Conservation (phyloP, 345 rosid genomes). For the Linum lewisii region DNA sequence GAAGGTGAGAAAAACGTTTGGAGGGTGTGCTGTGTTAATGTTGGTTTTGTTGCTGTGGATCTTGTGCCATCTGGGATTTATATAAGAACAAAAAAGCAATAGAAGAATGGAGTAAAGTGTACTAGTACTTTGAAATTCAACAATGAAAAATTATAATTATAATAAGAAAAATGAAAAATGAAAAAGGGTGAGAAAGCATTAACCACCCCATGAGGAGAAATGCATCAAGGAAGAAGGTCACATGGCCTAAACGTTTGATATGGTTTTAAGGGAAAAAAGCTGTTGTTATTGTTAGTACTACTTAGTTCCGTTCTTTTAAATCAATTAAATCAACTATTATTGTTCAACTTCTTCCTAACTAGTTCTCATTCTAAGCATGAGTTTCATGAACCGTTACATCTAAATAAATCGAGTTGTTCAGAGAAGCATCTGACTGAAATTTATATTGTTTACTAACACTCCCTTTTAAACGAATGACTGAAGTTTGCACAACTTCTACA, state of each 20-base stretch:
- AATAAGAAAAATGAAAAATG: slow-evolving; percentile 20
- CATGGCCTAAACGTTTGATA: slow-evolving; percentile 63
- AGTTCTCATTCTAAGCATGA: too few species aligned
- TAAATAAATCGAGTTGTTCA: too few species aligned
- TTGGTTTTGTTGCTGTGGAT: slow-evolving; percentile 22
- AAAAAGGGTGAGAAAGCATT: slow-evolving; percentile 9
- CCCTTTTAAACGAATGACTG: too few species aligned
- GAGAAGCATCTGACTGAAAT: too few species aligned
- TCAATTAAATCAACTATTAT: too few species aligned
- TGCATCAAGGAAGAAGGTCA: slow-evolving; percentile 41
- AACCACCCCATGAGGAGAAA: slow-evolving; percentile 34
- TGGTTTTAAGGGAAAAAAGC: slow-evolving; percentile 20
- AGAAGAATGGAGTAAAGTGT: background rate
- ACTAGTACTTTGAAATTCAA: background rate
- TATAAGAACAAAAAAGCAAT: slow-evolving; percentile 11
- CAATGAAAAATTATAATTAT: slow-evolving; percentile 5
- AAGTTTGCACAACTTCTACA: too few species aligned
- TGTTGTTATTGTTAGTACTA: too few species aligned
- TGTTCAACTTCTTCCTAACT: too few species aligned
- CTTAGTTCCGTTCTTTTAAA: too few species aligned
- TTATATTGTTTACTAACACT: too few species aligned
- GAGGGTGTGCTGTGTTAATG: slow-evolving; percentile 5
- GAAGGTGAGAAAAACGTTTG: slow-evolving; percentile 5
- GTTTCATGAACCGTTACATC: too few species aligned
- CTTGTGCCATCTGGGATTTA: slow-evolving; percentile 18